Percentiles rank a stretch among this genome's conserved stretches.
phyloP scores from a whole-genome alignment of 2,329 filamentous ascomycete species.

The Apiospora malaysiana region DNA sequence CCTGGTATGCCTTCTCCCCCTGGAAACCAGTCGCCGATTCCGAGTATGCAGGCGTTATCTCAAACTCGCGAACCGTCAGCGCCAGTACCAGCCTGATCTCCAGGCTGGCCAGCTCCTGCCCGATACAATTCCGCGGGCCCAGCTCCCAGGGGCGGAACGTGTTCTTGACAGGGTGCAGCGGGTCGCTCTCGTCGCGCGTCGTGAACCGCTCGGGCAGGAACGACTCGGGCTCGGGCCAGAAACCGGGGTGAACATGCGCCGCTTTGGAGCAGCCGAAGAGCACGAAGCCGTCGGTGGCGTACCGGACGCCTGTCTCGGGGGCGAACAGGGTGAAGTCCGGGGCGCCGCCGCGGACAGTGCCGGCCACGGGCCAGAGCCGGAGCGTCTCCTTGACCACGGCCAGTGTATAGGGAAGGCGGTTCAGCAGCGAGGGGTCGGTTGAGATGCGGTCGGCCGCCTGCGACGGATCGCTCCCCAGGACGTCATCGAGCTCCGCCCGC shows the following conservation, averaged over 20 bases:
- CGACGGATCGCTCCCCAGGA: slow-evolving; percentile 50
- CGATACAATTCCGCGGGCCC: slow-evolving; percentile 45
- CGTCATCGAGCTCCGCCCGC: slow-evolving; percentile 36
- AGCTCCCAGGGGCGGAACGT: slow-evolving; percentile 46
- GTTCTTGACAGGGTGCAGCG: slow-evolving; percentile 33
- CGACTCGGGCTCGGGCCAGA: slow-evolving; percentile 55
- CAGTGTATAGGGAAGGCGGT: slow-evolving; percentile 55
- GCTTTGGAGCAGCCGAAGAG: slow-evolving; percentile 31
- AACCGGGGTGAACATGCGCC: slow-evolving; percentile 39
- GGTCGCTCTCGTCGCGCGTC: slow-evolving; percentile 38
- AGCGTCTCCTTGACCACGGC: slow-evolving; percentile 60
- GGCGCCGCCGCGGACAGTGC: slow-evolving; percentile 45
- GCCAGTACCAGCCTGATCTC: slow-evolving; percentile 58
- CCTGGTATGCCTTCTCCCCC: slow-evolving; percentile 41
- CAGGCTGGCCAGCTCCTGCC: slow-evolving; percentile 48
- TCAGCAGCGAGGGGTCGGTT: slow-evolving; percentile 50
- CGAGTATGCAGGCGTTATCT: slow-evolving; percentile 48
- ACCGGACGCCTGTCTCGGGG: slow-evolving; percentile 47
- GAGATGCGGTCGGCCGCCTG: slow-evolving; percentile 45
- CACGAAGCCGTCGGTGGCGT: slow-evolving; percentile 46
- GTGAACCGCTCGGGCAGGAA: slow-evolving; percentile 53
- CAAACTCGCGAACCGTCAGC: slow-evolving; percentile 54
- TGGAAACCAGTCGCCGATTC: slow-evolving; percentile 41
- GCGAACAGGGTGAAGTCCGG: slow-evolving; percentile 46
- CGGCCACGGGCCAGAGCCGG: slow-evolving; percentile 52